Conservation (phyloP, 78 protist species). For the Diacronema lutheri region DNA sequence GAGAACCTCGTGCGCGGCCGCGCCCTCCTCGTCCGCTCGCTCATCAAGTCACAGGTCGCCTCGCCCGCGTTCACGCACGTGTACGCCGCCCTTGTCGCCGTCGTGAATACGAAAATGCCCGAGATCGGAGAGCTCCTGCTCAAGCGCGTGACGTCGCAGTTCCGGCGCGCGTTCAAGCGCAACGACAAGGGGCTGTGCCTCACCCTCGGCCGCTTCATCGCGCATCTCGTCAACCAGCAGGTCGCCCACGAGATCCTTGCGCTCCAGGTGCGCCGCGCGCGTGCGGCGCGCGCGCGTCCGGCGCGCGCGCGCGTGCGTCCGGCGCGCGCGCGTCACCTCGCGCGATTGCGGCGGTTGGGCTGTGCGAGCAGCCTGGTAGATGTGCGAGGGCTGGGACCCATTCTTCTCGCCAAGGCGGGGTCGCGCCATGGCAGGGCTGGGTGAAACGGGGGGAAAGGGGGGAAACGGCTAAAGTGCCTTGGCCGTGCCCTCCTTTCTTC, state of each 20-base stretch:
- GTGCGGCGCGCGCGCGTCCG: too few species aligned
- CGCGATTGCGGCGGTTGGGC: too few species aligned
- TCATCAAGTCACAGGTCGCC: conserved; percentile 76
- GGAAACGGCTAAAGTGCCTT: too few species aligned
- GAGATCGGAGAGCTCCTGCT: conserved; percentile 86
- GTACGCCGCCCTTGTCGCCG: conserved; percentile 91
- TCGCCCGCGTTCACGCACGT: conserved; percentile 90
- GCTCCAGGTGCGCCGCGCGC: too few species aligned
- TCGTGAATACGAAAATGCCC: conserved; percentile 94
- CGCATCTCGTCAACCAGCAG: conserved; percentile 95
- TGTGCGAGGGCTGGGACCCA: too few species aligned
- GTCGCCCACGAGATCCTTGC: conserved; percentile 41
- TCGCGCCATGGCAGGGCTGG: too few species aligned
- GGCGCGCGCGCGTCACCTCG: too few species aligned
- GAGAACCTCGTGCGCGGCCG: conserved; percentile 95
- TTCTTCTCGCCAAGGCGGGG: too few species aligned
- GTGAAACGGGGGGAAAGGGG: too few species aligned
- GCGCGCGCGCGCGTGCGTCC: too few species aligned
- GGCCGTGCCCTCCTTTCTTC: too few species aligned
- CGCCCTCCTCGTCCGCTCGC: conserved; percentile 81
- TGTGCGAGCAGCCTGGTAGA: too few species aligned
- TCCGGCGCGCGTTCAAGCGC: conserved; percentile 71
- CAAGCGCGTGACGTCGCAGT: conserved; percentile 72
- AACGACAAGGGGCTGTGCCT: conserved; percentile 70
- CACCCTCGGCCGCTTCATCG: conserved; percentile 69